Evolutionary conservation across 129 eudicot species (phyloP), one percentile per base, ranked within the genome.

Genomic region (Artemisia argyi): DNA sequence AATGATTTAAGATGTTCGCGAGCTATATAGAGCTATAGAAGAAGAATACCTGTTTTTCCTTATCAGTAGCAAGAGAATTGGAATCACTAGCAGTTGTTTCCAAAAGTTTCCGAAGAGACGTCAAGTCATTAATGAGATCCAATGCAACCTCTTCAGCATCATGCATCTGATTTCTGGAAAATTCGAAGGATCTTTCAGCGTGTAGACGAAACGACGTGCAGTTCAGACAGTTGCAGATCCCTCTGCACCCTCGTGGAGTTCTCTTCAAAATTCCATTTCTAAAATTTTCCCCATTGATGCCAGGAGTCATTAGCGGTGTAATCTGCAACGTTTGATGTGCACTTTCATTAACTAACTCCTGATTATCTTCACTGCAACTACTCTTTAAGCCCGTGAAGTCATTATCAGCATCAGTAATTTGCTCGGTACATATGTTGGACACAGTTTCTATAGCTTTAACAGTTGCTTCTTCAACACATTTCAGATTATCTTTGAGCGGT

Each of bases 181-280:
- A 91, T 61, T 85, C 96, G 53, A 85, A 91, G 3, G 96, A 87
- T 71, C 91, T 86, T 62, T 86, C 97, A 53, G 97, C 96, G 71
- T 91, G 87, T 28, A 91, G 81, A 63, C 90, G 92, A 65, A 82
- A 91, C 28, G 90, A 82, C 49, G 92, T 77, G 81, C 96, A 91
- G 10, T 84, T 80, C 75, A 91, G 66, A 81, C 97, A 91, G 58
- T 73, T 78, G 74, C 97, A 91, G 28, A 80, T 69, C 76, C 97
- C 97, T 79, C 95, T 81, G 81, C 97, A 90, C 18, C 97, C 89
- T 68, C 83, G 46, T 61, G 89, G 88, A 68, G 73, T 74, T 78
- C 83, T 89, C 76, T 89, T 89, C 52, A 86, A 56, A 52, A 89
- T 89, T 61, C 92, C 91, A 49, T 65, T 85, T 53, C 63, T 65